A percentile compares a stretch with the other conserved stretches of the same genome.
Conservation (phyloP, 352 stramenopile species). For the Phytophthora megakarya region DNA sequence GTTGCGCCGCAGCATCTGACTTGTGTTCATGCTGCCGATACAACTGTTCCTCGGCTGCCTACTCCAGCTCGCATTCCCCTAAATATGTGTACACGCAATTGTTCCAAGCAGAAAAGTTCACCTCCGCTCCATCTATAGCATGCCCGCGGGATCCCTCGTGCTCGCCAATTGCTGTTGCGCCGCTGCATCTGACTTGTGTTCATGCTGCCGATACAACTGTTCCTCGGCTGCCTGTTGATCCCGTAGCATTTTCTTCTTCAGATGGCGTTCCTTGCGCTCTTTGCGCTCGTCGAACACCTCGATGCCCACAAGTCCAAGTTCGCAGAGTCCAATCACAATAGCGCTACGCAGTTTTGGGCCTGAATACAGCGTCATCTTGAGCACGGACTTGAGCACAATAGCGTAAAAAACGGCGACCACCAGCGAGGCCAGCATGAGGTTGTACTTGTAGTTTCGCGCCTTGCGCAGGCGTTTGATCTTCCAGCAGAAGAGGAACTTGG, state of each 20-base stretch:
- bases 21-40: conserved; percentile 39
- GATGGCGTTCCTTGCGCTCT: conserved; percentile 59
- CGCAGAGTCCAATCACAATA: conserved; percentile 63
- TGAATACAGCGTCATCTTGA: conserved; percentile 66
- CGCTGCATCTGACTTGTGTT: conserved; percentile 32
- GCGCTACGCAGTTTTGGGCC: conserved; percentile 66
- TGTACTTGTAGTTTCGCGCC: conserved; percentile 84
- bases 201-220: conserved; percentile 30
- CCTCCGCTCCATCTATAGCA: conserved; percentile 38
- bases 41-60: conserved; percentile 19
- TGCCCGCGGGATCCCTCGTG: conserved; percentile 29
- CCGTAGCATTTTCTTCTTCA: conserved; percentile 56
- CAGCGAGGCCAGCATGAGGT: conserved; percentile 71
- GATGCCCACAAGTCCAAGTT: conserved; percentile 71
- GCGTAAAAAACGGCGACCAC: conserved; percentile 58
- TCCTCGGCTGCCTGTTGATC: conserved; percentile 47
- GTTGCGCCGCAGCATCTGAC: conserved; percentile 26
- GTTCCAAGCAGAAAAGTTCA: background rate
- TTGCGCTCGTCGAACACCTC: conserved; percentile 76
- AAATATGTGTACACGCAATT: conserved; percentile 25
- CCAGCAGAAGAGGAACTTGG: conserved; percentile 79
- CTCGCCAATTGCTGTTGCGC: conserved; percentile 27
- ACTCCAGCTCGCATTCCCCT: background rate
- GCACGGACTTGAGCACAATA: conserved; percentile 52
- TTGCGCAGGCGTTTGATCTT: conserved; percentile 80